phyloP scores from a whole-genome alignment of 768 basidiomycete species.

The Termitomyces sp. region DNA sequence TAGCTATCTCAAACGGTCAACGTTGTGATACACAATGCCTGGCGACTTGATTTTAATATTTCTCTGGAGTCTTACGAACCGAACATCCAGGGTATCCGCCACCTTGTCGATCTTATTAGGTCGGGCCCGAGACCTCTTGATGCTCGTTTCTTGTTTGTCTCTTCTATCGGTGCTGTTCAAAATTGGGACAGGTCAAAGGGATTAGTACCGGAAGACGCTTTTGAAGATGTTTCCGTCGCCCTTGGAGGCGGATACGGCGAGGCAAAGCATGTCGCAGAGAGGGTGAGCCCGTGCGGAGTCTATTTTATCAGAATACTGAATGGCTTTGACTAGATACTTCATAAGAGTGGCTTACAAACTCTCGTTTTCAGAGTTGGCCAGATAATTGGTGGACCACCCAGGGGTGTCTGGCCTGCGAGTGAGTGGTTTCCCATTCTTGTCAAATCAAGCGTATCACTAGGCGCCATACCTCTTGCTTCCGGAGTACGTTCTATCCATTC shows the following conservation, averaged over 20 bases:
- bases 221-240: constrained; percentile 19
- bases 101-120: constrained; percentile 24
- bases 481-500: constrained; percentile 19
- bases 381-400: constrained; percentile 26
- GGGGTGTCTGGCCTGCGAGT: constrained; percentile 31
- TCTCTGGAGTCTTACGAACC: constrained; percentile 30
- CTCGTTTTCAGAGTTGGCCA: constrained; percentile 31
- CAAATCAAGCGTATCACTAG: constrained; percentile 27
- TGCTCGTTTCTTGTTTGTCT: constrained; percentile 26
- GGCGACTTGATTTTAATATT: constrained; percentile 37
- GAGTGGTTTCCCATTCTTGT: constrained; percentile 36
- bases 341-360: constrained; percentile 22
- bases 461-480: constrained; percentile 19
- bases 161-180: constrained; percentile 23
- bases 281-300: constrained; percentile 14
- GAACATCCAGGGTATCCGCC: constrained; percentile 25
- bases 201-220: constrained; percentile 27
- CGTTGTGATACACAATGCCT: constrained; percentile 30
- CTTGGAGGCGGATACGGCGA: constrained; percentile 25
- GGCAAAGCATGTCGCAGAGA: constrained; percentile 28
- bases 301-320: not conserved
- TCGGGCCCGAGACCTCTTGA: constrained; percentile 12
- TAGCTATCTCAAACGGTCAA: constrained; percentile 24
- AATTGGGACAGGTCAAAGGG: constrained; percentile 16
- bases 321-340: constrained; percentile 20